These are phyloP conservation scores for Picea engelmannii DNA, from an alignment of 83 land plant genomes.

Conservation along the genomic window DNA sequence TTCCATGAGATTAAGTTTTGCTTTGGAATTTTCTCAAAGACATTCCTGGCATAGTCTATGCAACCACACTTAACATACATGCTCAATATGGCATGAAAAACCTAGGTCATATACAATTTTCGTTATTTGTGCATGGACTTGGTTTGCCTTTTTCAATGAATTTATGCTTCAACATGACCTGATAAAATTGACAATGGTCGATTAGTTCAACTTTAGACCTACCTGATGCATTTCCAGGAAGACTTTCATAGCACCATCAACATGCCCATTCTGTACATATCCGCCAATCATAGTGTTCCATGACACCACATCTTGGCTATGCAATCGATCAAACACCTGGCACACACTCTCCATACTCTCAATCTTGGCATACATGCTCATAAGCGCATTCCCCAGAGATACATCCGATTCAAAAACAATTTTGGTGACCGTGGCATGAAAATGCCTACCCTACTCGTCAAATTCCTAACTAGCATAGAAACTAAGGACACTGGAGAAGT, in stretches of 20 bases:
- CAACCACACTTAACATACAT: no score
- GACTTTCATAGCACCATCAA: constrained; percentile 3
- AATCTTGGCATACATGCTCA: constrained; percentile 20
- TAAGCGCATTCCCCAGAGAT: constrained; percentile 20
- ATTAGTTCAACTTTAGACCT: constrained; percentile 14
- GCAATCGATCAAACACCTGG: constrained; percentile 1
- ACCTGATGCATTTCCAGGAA: constrained; percentile 2
- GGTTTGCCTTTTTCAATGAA: constrained; percentile 12
- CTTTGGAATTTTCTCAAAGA: no score
- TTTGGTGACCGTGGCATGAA: constrained; percentile 19
- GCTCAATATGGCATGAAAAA: neutral
- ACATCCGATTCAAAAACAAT: constrained; percentile 12
- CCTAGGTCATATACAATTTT: constrained; percentile 13
- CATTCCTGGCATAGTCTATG: no score
- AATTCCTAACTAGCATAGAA: neutral
- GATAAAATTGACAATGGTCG: constrained; percentile 17
- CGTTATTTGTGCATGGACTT: constrained; percentile 17
- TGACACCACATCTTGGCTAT: constrained; percentile 6
- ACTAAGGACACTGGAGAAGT: constrained; percentile 18
- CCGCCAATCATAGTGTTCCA: constrained; percentile 32
- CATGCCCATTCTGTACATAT: constrained; percentile 18
- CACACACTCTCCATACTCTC: constrained; percentile 1
- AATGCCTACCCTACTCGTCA: constrained; percentile 8
- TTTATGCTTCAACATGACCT: constrained; percentile 14
- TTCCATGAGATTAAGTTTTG: no score